Percentiles rank a stretch among this genome's conserved stretches.
Evolutionary conservation across 306 rosid species (phyloP).

Genomic region (Senna siamea): DNA sequence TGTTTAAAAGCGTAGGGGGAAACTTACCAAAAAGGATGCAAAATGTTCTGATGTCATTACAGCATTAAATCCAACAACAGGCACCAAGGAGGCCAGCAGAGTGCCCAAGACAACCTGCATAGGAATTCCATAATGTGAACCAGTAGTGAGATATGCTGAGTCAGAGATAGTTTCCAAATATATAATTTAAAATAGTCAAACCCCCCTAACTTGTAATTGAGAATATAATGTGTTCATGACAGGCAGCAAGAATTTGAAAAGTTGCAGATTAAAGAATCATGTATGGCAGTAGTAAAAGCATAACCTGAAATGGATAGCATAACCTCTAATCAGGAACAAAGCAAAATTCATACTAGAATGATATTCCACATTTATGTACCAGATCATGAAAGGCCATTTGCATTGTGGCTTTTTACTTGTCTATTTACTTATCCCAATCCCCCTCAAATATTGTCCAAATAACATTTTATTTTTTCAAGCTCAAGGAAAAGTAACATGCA

Average conservation of each 20-base stretch:
- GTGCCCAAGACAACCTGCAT: slow-evolving; percentile 93
- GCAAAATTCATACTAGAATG: background rate
- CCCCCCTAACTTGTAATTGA: background rate
- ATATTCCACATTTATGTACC: background rate
- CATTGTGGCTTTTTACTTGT: background rate
- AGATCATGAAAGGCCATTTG: background rate
- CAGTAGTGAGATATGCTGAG: background rate
- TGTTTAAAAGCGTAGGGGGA: background rate
- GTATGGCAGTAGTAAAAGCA: background rate
- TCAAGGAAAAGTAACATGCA: slow-evolving; percentile 1
- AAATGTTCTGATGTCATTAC: slow-evolving; percentile 99
- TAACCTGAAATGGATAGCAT: background rate
- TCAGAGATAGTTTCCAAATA: background rate
- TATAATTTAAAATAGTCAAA: background rate
- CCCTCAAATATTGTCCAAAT: slow-evolving; percentile 15
- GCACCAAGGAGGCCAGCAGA: slow-evolving; percentile 87
- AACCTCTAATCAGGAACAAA: slow-evolving; percentile 40
- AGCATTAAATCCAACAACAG: slow-evolving; percentile 98
- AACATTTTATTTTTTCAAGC: slow-evolving; percentile 30
- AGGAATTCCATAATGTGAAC: slow-evolving; percentile 19
- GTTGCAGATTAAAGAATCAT: background rate
- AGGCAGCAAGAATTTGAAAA: background rate
- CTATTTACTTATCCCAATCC: slow-evolving; percentile 3
- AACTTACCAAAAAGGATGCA: slow-evolving; percentile 92
- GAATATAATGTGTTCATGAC: background rate